Evolutionary conservation across 148 eudicot genomes (phyloP).

Genomic region (Nepenthes gracilis): DNA sequence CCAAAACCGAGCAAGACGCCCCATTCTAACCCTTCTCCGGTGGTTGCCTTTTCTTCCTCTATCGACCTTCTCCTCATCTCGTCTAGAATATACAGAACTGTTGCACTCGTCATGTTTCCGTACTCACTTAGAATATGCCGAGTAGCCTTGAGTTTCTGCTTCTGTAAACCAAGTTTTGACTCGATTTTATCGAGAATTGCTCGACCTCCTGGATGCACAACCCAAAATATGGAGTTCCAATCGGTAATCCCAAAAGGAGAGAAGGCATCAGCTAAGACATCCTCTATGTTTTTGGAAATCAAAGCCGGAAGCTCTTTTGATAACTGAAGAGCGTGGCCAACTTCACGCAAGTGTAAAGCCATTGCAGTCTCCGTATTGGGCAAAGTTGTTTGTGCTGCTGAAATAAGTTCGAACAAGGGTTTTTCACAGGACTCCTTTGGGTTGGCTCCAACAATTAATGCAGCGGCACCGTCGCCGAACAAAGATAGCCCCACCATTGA

Average conservation of each 20-base stretch:
- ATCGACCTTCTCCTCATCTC: not conserved
- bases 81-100: not conserved
- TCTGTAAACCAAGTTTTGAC: not conserved
- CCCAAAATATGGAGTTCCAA: slow-evolving; percentile 1
- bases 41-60: not conserved
- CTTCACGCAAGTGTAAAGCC: not conserved
- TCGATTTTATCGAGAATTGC: not conserved
- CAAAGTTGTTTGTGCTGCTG: not conserved
- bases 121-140: not conserved
- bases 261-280: not conserved
- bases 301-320: not conserved
- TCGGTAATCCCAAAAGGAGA: not conserved
- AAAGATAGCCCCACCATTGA: not conserved
- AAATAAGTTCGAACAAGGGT: not conserved
- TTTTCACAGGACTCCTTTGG: not conserved
- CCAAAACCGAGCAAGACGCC: not conserved
- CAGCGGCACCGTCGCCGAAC: slow-evolving; percentile 1
- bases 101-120: not conserved
- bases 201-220: not conserved
- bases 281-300: not conserved
- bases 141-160: not conserved
- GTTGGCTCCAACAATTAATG: not conserved
- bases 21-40: not conserved
- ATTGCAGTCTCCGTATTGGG: not conserved
- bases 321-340: not conserved